Conservation (phyloP, 2,329 filamentous ascomycete genomes). For the Beauveria brongniartii region DNA sequence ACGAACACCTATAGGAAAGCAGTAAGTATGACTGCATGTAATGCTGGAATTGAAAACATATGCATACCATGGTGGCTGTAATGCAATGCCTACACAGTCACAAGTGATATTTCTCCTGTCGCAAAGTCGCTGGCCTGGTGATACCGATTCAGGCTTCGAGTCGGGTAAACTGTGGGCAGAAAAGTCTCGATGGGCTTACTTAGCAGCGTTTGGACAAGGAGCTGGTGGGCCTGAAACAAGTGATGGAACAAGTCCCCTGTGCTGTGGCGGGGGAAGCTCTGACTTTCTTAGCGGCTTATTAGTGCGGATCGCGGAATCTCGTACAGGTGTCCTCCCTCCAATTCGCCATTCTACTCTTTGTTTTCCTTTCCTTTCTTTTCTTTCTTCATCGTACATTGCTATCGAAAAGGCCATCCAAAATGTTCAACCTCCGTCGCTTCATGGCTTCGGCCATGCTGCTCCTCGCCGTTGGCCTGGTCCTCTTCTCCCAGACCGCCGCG, state of each 20-base stretch:
- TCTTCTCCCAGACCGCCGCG: constrained; percentile 66
- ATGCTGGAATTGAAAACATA: neutral
- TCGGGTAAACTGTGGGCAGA: constrained; percentile 22
- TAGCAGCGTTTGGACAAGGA: neutral
- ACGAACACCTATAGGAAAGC: constrained; percentile 61
- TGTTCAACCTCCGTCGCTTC: constrained; percentile 68
- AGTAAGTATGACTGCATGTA: neutral
- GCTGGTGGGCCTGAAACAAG: constrained; percentile 7
- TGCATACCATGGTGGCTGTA: constrained; percentile 13
- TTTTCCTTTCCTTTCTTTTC: constrained; percentile 11
- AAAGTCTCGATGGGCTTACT: neutral
- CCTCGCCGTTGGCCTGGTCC: constrained; percentile 63
- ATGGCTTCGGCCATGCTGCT: constrained; percentile 68
- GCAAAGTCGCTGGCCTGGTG: neutral
- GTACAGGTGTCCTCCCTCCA: constrained; percentile 13
- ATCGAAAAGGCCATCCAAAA: constrained; percentile 32
- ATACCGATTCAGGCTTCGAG: neutral
- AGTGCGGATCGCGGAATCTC: constrained; percentile 8
- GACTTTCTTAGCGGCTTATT: neutral
- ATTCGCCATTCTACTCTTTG: constrained; percentile 14
- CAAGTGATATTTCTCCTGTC: neutral
- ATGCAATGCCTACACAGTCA: neutral
- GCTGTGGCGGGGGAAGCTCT: constrained; percentile 1
- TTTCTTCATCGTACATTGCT: neutral
- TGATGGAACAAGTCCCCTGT: neutral